Percentiles rank a stretch among this genome's conserved stretches.
phyloP scores from a whole-genome alignment of 495 filamentous ascomycete genomes.

The Halenospora varia region DNA sequence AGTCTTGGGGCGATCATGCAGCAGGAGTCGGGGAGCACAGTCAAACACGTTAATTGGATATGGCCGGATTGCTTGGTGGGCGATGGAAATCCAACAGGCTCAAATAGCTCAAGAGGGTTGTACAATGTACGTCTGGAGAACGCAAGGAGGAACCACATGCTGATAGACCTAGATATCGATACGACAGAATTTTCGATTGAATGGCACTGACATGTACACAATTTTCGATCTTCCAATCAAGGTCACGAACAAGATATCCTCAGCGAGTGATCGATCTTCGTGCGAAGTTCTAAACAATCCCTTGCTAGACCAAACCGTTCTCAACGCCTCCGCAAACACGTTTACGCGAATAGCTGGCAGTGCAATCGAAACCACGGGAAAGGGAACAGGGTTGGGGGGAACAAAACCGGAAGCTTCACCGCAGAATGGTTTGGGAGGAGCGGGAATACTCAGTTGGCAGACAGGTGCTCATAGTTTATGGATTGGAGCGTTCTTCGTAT shows the following conservation, averaged over 20 bases:
- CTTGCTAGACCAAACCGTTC: constrained; percentile 3
- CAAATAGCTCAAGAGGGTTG: constrained; percentile 37
- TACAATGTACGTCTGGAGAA: constrained; percentile 40
- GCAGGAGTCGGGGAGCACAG: constrained; percentile 58
- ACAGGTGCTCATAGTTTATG: constrained; percentile 15
- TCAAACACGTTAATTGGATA: constrained; percentile 65
- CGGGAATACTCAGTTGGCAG: constrained; percentile 13
- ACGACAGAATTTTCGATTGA: constrained; percentile 61
- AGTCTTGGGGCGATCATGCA: constrained; percentile 58
- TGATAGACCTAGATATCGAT: constrained; percentile 51
- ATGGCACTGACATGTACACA: constrained; percentile 59
- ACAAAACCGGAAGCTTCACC: neutral
- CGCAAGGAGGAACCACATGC: neutral
- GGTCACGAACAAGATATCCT: constrained; percentile 58
- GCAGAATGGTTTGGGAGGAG: constrained; percentile 17
- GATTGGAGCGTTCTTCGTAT: constrained; percentile 7
- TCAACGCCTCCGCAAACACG: constrained; percentile 20
- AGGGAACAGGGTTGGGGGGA: neutral
- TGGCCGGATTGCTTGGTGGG: constrained; percentile 65
- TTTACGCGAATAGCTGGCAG: constrained; percentile 23
- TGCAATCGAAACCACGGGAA: constrained; percentile 12
- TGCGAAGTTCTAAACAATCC: constrained; percentile 43
- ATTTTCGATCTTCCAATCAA: constrained; percentile 64
- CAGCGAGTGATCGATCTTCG: constrained; percentile 32
- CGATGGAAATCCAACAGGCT: constrained; percentile 31